phyloP scores from a whole-genome alignment of 169 alveolate genomes.

The Babesia ovata region DNA sequence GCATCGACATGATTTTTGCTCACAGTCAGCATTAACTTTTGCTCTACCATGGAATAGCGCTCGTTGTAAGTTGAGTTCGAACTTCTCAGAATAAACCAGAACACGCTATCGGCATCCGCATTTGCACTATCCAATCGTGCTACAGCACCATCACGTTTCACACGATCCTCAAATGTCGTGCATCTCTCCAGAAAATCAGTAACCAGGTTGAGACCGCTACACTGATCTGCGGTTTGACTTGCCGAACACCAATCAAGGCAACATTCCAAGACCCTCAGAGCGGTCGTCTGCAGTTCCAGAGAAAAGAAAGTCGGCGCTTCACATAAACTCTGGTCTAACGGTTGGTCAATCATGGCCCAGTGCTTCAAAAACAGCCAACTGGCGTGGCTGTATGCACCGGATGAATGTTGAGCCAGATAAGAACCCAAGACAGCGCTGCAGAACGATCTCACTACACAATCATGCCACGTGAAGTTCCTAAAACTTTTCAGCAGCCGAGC shows the following conservation, averaged over 20 bases:
- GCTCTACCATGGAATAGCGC: not conserved
- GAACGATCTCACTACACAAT: conserved; percentile 23
- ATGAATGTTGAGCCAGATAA: not conserved
- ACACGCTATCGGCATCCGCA: not conserved
- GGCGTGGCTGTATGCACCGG: conserved; percentile 1
- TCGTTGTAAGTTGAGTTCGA: not conserved
- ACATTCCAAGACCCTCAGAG: conserved; percentile 7
- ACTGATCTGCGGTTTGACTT: not conserved
- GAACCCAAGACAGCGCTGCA: conserved; percentile 27
- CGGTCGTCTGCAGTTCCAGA: not conserved
- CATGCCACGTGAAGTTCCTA: not conserved
- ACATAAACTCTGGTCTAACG: not conserved
- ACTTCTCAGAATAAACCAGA: conserved; percentile 24
- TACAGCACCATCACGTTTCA: conserved; percentile 17
- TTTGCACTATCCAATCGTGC: not conserved
- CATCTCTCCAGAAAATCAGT: conserved; percentile 17
- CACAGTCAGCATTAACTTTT: not conserved
- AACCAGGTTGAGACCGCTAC: not conserved
- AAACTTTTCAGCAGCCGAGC: conserved; percentile 35
- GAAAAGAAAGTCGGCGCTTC: conserved; percentile 7
- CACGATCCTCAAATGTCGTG: conserved; percentile 4
- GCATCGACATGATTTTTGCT: not conserved
- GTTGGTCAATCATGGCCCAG: conserved; percentile 35
- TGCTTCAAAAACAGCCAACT: conserved; percentile 32
- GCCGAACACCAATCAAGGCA: conserved; percentile 6